Evolutionary conservation across 2,329 filamentous ascomycete species (phyloP).

Genomic region (Talaromyces sp.): DNA sequence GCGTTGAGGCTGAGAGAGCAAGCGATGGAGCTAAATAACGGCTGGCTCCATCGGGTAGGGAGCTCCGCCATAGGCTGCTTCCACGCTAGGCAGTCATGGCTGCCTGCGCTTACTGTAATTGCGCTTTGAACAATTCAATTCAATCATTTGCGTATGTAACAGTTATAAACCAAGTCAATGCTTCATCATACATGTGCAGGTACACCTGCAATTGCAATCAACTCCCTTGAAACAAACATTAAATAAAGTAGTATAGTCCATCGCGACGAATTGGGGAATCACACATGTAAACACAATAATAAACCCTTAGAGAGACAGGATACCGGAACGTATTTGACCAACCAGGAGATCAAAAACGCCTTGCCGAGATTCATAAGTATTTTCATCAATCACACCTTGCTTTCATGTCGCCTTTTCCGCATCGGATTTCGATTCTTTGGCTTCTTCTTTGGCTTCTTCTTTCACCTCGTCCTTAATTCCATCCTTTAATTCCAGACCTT

Average conservation of each 20-base stretch:
- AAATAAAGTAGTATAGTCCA: background rate
- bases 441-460: background rate
- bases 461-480: conserved; percentile 18
- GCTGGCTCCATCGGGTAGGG: background rate
- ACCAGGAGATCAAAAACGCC: background rate
- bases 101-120: background rate
- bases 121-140: background rate
- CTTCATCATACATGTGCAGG: background rate
- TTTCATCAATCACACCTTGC: background rate
- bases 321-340: background rate
- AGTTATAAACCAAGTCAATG: background rate
- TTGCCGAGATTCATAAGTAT: background rate
- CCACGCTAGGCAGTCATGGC: conserved; percentile 2
- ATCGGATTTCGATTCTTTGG: background rate
- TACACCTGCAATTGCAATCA: background rate
- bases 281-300: background rate
- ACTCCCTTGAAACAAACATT: background rate
- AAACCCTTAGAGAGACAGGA: background rate
- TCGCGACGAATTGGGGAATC: conserved; percentile 3
- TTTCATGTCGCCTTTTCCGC: background rate
- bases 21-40: background rate
- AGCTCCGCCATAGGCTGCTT: background rate
- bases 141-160: background rate
- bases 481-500: conserved; percentile 21
- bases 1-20: conserved; percentile 1